Conservation (phyloP, 2,329 filamentous ascomycete species). For the Xylaria sp. region DNA sequence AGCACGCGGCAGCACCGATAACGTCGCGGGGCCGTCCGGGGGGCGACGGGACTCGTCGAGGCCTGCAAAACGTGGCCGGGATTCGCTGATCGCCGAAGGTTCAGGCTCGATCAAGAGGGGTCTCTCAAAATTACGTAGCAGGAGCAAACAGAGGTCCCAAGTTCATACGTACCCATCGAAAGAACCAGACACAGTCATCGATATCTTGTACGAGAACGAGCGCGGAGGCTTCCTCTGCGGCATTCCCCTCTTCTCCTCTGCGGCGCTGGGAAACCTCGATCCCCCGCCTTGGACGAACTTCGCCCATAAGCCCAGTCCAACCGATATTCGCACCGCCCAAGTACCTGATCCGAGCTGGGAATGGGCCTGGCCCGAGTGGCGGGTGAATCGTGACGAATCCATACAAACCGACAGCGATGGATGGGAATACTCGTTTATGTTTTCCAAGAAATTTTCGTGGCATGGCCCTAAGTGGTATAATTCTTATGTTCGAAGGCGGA, state of each 20-base stretch:
- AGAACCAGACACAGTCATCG: conserved; percentile 63
- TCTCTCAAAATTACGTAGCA: conserved; percentile 5
- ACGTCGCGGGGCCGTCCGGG: conserved; percentile 22
- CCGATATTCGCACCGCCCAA: conserved; percentile 80
- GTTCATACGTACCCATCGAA: conserved; percentile 15
- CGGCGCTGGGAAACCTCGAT: conserved; percentile 83
- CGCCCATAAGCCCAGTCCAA: conserved; percentile 62
- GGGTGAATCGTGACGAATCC: conserved; percentile 70
- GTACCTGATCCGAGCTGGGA: conserved; percentile 94
- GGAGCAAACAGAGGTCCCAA: conserved; percentile 5
- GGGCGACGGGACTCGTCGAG: conserved; percentile 9
- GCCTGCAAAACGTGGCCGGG: conserved; percentile 4
- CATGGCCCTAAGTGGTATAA: conserved; percentile 92
- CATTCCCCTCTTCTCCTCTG: conserved; percentile 83
- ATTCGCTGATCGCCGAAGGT: conserved; percentile 4
- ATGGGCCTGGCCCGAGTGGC: conserved; percentile 76
- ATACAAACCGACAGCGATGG: conserved; percentile 76
- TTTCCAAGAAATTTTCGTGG: conserved; percentile 76
- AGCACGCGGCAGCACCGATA: conserved; percentile 11
- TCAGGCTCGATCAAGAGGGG: conserved; percentile 8
- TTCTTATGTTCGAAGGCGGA: conserved; percentile 86
- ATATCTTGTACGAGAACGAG: conserved; percentile 95
- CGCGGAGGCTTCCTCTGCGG: conserved; percentile 89
- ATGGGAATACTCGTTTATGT: conserved; percentile 96
- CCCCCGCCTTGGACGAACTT: conserved; percentile 84